Percentiles rank a stretch among this genome's conserved stretches.
Conservation (phyloP, 768 basidiomycete genomes). For the Termitomyces sp. region DNA sequence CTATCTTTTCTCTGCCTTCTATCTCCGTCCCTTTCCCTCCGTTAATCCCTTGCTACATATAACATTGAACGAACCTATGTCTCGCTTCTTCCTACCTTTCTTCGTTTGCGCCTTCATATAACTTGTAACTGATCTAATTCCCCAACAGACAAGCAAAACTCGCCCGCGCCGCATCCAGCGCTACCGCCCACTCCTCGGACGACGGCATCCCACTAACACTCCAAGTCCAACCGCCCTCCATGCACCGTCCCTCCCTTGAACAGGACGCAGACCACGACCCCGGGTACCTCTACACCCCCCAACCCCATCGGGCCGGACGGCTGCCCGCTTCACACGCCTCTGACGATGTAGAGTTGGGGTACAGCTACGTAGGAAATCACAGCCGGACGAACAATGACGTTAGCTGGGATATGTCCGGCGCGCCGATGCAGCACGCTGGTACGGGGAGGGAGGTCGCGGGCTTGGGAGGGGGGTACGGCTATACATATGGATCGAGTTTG, state of each 20-base stretch:
- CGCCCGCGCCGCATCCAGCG: constrained; percentile 20
- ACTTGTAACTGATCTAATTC: neutral
- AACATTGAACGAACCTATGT: too few species aligned
- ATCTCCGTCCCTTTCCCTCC: too few species aligned
- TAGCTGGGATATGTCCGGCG: constrained; percentile 25
- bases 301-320: constrained; percentile 35
- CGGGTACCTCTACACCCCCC: constrained; percentile 45
- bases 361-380: constrained; percentile 11
- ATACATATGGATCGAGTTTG: too few species aligned
- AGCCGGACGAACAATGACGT: constrained; percentile 20
- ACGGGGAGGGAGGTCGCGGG: neutral
- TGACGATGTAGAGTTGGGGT: neutral
- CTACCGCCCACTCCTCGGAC: constrained; percentile 15
- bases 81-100: too few species aligned
- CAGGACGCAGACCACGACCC: constrained; percentile 13
- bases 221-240: constrained; percentile 23
- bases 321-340: too few species aligned
- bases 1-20: neutral
- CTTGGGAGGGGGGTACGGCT: too few species aligned
- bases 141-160: constrained; percentile 50
- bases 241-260: constrained; percentile 16
- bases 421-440: constrained; percentile 7
- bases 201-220: constrained; percentile 39
- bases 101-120: neutral
- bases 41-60: too few species aligned